Percentiles rank a stretch among this genome's conserved stretches.
Conservation (phyloP, 441 rosid genomes). For the Populus trichocarpa region DNA sequence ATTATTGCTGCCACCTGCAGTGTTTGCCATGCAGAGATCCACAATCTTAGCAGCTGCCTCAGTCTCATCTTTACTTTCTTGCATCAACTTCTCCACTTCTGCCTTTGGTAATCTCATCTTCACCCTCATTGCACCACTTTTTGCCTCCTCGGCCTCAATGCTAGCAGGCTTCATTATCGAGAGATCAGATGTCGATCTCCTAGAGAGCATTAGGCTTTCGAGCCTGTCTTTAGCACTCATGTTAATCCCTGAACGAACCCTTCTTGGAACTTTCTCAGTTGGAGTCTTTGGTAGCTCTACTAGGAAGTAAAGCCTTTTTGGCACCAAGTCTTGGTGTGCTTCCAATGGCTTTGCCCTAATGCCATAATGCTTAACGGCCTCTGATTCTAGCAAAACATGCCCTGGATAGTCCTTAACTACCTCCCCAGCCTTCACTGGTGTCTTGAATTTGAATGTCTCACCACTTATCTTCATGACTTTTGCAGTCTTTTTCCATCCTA, state of each 20-base stretch:
- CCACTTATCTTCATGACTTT: conserved; percentile 88
- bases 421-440: conserved; percentile 76
- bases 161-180: conserved; percentile 37
- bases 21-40: conserved; percentile 43
- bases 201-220: conserved; percentile 68
- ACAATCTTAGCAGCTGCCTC: conserved; percentile 69
- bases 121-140: conserved; percentile 38
- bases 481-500: conserved; percentile 53
- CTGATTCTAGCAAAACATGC: conserved; percentile 69
- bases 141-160: neutral
- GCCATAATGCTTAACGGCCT: conserved; percentile 79
- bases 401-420: conserved; percentile 65
- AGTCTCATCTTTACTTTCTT: conserved; percentile 53
- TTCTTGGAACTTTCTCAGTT: conserved; percentile 44
- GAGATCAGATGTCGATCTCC: conserved; percentile 81
- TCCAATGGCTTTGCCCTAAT: conserved; percentile 70
- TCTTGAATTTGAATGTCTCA: conserved; percentile 69
- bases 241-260: conserved; percentile 70
- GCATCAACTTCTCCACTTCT: conserved; percentile 60
- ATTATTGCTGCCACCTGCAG: neutral
- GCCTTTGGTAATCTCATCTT: conserved; percentile 66
- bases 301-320: conserved; percentile 76
- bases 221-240: conserved; percentile 86
- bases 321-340: conserved; percentile 44
- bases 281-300: conserved; percentile 61